phyloP scores from a whole-genome alignment of 1,284 basidiomycete genomes.

The Inonotus hispidus region DNA sequence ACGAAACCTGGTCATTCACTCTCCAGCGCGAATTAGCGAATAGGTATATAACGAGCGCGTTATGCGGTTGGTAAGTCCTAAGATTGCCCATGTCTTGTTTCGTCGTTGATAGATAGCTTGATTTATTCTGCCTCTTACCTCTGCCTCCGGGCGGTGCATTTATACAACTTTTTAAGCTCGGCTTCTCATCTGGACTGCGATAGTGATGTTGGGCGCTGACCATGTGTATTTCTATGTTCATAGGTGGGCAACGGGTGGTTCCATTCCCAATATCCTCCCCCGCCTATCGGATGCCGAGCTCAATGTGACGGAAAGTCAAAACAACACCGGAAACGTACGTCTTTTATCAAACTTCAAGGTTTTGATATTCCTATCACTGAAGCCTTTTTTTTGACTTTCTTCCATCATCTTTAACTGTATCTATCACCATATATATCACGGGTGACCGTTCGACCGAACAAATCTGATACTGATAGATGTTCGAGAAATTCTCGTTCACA shows the following conservation, averaged over 20 bases:
- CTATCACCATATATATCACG: no score
- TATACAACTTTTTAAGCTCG: no score
- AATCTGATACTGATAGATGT: conserved; percentile 79
- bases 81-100: background rate
- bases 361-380: conserved; percentile 19
- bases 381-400: background rate
- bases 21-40: conserved; percentile 73
- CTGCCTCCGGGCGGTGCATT: background rate
- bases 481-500: conserved; percentile 77
- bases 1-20: conserved; percentile 63
- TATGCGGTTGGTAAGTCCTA: conserved; percentile 79
- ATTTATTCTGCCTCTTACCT: background rate
- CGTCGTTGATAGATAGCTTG: no score
- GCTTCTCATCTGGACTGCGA: background rate
- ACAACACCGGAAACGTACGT: conserved; percentile 68
- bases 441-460: background rate
- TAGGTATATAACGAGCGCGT: conserved; percentile 73
- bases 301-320: conserved; percentile 65
- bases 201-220: background rate
- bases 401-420: background rate
- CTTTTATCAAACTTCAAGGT: conserved; percentile 10
- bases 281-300: conserved; percentile 67
- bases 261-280: conserved; percentile 62
- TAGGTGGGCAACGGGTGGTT: conserved; percentile 78
- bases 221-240: background rate